Evolutionary conservation across 2,329 filamentous ascomycete species (phyloP), one percentile per base, ranked within the genome.

Genomic region (Penicillium sp.): DNA sequence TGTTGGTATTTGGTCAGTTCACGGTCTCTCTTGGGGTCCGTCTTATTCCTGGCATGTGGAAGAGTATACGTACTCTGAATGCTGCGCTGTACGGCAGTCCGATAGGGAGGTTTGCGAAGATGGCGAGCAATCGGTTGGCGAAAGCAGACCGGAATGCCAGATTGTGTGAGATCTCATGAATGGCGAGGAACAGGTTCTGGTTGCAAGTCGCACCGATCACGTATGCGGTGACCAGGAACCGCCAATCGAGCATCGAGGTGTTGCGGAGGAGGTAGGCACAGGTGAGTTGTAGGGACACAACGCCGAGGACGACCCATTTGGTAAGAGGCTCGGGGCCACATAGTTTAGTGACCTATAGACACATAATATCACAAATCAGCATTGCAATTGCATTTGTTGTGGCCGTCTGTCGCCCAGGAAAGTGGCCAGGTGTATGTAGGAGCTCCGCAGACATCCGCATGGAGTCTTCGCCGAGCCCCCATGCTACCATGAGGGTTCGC

Each of bases 151-250:
- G 86, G 82, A 97, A 97, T 36, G 93, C 94, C 62, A 99, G 82
- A 74, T 99, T 99, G 79, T 99, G 94, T 17, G 91, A 96, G 75
- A 99, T 97, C 78, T 99, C 94, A 79, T 99, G 94, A 71, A 99
- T 99, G 58, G 94, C 92, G 42, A 99, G 87, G 81, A 99, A 99
- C 50, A 97, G 85, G 77, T 99, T 99, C 82, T 99, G 94, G 81
- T 97, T 99, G 54, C 93, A 88, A 0, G 94, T 97, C 31, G 94
- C 94, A 57, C 94, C 94, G 61, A 99, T 83, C 54, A 96, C 79
- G 77, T 99, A 99, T 63, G 91, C 92, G 0, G 92, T 89, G 55
- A 88, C 82, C 82, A 96, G 88, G 80, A 96, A 97, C 63, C 82
- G 86, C 84, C 87, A 90, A 58, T 91, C 94, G 68, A 93, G 83